These are phyloP conservation scores for Paramyrothecium sp. DNA, from an alignment of 2,329 filamentous ascomycete species.

Conservation along the genomic window DNA sequence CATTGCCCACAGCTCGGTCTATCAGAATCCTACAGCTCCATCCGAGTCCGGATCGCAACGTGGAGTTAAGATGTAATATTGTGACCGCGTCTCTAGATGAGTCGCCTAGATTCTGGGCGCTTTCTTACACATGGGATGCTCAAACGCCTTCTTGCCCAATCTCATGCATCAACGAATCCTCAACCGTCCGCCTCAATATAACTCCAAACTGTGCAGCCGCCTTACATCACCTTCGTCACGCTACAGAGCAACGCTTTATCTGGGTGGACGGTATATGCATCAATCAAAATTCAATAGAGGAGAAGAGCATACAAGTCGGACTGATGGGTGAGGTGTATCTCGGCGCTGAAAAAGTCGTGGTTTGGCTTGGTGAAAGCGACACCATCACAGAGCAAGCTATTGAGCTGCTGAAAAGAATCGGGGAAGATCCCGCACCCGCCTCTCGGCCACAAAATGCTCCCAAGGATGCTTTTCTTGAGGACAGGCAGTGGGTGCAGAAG, in stretches of 20 bases:
- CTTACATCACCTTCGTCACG: not conserved
- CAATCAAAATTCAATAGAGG: not conserved
- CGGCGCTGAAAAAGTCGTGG: not conserved
- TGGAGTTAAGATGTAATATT: not conserved
- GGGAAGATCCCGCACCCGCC: too few species aligned
- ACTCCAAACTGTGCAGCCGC: not conserved
- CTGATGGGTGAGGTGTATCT: slow-evolving; percentile 1
- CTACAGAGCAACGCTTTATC: not conserved
- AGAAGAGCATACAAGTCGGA: not conserved
- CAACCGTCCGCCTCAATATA: not conserved
- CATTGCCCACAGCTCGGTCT: not conserved
- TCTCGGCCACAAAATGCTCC: too few species aligned
- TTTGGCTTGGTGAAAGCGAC: not conserved
- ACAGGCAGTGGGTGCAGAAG: not conserved
- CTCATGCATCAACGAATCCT: not conserved
- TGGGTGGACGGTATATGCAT: not conserved
- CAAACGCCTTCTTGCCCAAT: not conserved
- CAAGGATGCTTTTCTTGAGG: too few species aligned
- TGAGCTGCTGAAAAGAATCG: not conserved
- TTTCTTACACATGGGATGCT: not conserved
- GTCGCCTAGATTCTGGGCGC: not conserved
- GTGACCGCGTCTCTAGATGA: not conserved
- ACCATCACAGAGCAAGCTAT: not conserved
- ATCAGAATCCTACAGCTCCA: not conserved
- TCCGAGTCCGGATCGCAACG: not conserved